Conservation (phyloP, 108 stramenopile species). For the Stephanodiscus triporus region DNA sequence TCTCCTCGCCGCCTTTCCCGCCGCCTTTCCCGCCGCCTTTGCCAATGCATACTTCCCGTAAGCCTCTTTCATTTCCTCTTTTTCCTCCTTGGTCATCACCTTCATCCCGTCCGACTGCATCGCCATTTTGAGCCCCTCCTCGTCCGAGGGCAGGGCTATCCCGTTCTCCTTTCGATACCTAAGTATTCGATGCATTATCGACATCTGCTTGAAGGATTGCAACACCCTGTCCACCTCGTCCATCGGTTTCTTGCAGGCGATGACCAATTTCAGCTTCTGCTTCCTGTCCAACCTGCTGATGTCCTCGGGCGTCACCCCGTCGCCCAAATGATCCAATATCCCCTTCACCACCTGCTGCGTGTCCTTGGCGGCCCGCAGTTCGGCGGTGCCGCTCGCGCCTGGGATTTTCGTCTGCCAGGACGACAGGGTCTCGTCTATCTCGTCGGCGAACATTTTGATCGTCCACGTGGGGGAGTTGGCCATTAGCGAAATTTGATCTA, state of each 20-base stretch:
- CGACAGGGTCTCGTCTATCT: slow-evolving; percentile 61
- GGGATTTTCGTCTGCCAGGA: slow-evolving; percentile 73
- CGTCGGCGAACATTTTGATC: slow-evolving; percentile 61
- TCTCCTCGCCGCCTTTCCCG: not conserved
- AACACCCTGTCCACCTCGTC: slow-evolving; percentile 70
- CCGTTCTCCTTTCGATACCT: slow-evolving; percentile 53
- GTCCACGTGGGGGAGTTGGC: slow-evolving; percentile 69
- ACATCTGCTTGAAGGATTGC: slow-evolving; percentile 73
- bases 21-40: not conserved
- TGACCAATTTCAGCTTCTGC: slow-evolving; percentile 50
- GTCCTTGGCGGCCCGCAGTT: slow-evolving; percentile 69
- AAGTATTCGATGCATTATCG: slow-evolving; percentile 80
- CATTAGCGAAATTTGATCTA: slow-evolving; percentile 71
- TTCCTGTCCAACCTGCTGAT: slow-evolving; percentile 57
- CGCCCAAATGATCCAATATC: slow-evolving; percentile 65
- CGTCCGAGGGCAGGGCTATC: slow-evolving; percentile 30
- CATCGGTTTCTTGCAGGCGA: slow-evolving; percentile 55
- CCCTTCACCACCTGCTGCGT: slow-evolving; percentile 56
- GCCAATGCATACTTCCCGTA: slow-evolving; percentile 12
- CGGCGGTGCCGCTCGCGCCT: slow-evolving; percentile 55
- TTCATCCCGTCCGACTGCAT: slow-evolving; percentile 69
- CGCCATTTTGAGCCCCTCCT: slow-evolving; percentile 59
- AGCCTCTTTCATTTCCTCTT: slow-evolving; percentile 53
- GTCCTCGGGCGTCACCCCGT: slow-evolving; percentile 56
- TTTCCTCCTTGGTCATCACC: slow-evolving; percentile 65